Evolutionary conservation across 1,284 basidiomycete genomes (phyloP), one percentile per base, ranked within the genome.

Genomic region (Ganoderma lingzhi): DNA sequence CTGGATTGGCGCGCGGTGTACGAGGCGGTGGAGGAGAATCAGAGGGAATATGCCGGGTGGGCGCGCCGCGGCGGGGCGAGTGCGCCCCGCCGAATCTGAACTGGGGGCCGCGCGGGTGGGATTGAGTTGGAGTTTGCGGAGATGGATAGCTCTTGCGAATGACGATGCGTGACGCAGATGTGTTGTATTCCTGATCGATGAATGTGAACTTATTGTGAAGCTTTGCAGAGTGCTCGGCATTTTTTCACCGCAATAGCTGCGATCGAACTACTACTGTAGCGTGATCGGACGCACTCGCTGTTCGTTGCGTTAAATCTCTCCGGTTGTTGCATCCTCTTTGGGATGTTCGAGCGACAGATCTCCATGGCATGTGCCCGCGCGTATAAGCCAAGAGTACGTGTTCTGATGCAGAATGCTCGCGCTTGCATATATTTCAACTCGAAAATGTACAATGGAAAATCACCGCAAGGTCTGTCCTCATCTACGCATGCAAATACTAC

Each of bases 1-100:
- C 61, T 69, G 42, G 73, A 76, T 65, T 76, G 75, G 75, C 62
- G 72, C 37, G 73, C 73, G 64, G 73, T 76, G 51, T 76, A 76
- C 48, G 60, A 58, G 23, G 71, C 70, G 56, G 72, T 74, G 64
- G 70, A 74, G 64, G 65, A 61, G 63, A 74, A 72, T 53, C 73
- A 73, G 70, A 59, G 44, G 59, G 71, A 70, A 61, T 73, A 70
- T 42, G 62, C 58, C 39, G 56, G n/a, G 45, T 67, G 63, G 69
- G 35, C 56, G 56, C 35, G 19, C 32, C 35, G 19, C 32, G 14
- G n/a, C n/a, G 58, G 37, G 35, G 37, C 35, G 58, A 28, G n/a
- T 2, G n/a, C 58, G 15, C 6, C 58, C 2, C 44, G 23, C n/a
- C 23, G 39, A 5, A 30, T 44, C 28, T 61, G 59, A 61, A 41